These are phyloP conservation scores for Metarhizium rileyi DNA, from an alignment of 2,329 filamentous ascomycete genomes.

Conservation along the genomic window DNA sequence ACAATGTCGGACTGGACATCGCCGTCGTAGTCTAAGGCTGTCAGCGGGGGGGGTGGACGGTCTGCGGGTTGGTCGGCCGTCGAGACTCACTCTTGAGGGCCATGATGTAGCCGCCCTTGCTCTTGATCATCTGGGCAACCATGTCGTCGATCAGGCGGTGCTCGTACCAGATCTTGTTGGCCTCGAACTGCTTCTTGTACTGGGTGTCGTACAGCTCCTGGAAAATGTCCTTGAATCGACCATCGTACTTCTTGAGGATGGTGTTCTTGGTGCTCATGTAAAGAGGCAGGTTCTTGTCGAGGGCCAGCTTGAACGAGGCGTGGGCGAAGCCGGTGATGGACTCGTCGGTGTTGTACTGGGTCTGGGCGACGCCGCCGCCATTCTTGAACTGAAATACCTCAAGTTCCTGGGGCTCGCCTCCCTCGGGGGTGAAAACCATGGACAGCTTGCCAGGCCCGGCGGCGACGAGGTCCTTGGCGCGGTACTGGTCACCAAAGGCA, in stretches of 20 bases:
- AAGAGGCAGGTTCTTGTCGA: conserved; percentile 79
- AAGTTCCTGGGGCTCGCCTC: conserved; percentile 72
- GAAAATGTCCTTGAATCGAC: conserved; percentile 99
- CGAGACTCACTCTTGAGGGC: conserved; percentile 80
- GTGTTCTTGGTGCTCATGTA: conserved; percentile 99
- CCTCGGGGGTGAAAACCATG: conserved; percentile 87
- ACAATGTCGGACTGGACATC: conserved; percentile 98
- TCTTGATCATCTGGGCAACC: conserved; percentile 99
- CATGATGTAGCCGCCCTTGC: conserved; percentile 90
- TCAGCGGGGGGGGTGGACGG: background rate
- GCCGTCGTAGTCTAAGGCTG: conserved; percentile 77
- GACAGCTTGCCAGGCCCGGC: conserved; percentile 77
- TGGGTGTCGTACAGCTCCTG: conserved; percentile 85
- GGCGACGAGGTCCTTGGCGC: conserved; percentile 84
- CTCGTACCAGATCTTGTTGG: conserved; percentile 96
- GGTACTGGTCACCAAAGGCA: conserved; percentile 97
- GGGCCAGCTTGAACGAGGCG: conserved; percentile 89
- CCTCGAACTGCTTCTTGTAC: conserved; percentile 84
- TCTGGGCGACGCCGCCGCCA: conserved; percentile 80
- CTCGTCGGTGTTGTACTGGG: conserved; percentile 97
- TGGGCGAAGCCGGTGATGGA: conserved; percentile 93
- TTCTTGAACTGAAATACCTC: conserved; percentile 86
- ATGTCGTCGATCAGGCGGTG: conserved; percentile 99
- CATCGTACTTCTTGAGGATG: conserved; percentile 98
- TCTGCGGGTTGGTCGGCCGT: background rate